These are phyloP conservation scores for Colletotrichum sp. DNA, from an alignment of 2,329 filamentous ascomycete species.

Conservation along the genomic window DNA sequence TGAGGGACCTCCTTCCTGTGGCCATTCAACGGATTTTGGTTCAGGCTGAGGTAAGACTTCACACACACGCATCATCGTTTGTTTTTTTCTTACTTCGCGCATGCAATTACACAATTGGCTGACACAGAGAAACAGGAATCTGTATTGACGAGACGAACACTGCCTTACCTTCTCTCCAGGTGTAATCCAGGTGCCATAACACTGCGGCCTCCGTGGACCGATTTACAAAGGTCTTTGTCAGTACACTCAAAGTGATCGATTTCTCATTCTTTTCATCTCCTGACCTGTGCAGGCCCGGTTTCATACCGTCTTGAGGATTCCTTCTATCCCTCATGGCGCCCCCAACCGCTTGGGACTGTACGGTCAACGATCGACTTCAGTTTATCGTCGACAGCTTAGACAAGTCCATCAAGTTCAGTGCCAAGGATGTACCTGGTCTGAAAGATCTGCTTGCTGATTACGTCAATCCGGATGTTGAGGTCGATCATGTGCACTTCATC, in stretches of 20 bases:
- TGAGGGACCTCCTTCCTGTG: not conserved
- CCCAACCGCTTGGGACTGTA: not conserved
- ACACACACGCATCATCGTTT: not conserved
- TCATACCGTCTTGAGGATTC: not conserved
- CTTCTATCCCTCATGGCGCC: not conserved
- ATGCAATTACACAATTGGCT: not conserved
- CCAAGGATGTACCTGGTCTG: constrained; percentile 11
- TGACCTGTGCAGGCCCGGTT: not conserved
- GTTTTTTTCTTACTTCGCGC: not conserved
- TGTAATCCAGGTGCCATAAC: not conserved
- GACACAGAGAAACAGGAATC: not conserved
- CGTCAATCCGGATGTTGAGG: not conserved
- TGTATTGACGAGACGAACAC: not conserved
- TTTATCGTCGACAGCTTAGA: not conserved
- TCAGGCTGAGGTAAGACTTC: not conserved
- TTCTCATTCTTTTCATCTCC: not conserved
- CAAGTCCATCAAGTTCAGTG: not conserved
- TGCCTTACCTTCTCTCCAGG: not conserved
- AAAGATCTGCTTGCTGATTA: constrained; percentile 17
- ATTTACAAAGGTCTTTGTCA: not conserved
- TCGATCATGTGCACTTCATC: constrained; percentile 1
- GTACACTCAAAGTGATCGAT: not conserved
- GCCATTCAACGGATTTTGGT: not conserved
- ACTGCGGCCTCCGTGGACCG: not conserved
- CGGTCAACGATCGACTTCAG: not conserved